Percentiles rank a stretch among this genome's conserved stretches.
These are phyloP conservation scores for Penicillium angulare DNA, from an alignment of 495 filamentous ascomycete genomes.

Conservation along the genomic window DNA sequence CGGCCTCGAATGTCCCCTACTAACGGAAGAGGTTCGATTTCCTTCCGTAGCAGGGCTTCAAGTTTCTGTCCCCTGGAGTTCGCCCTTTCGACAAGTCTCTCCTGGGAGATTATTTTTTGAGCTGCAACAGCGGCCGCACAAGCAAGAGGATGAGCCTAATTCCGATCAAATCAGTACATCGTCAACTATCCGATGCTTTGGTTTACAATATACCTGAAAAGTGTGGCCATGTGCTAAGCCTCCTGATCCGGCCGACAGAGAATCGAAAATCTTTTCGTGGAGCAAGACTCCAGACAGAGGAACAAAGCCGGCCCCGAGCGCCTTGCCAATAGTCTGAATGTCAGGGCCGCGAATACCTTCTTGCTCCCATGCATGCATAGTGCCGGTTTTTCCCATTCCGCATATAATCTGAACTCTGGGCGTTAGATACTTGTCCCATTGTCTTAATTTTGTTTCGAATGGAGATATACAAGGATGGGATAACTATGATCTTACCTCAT, in stretches of 20 bases:
- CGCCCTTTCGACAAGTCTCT: slow-evolving; percentile 55
- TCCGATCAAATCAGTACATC: too few species aligned
- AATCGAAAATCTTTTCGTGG: slow-evolving; percentile 30
- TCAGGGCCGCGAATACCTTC: slow-evolving; percentile 36
- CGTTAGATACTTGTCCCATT: neutral
- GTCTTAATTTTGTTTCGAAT: too few species aligned
- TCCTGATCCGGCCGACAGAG: slow-evolving; percentile 28
- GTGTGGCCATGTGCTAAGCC: slow-evolving; percentile 60
- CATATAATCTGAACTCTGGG: slow-evolving; percentile 41
- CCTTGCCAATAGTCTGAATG: slow-evolving; percentile 43
- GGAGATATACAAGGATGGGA: too few species aligned
- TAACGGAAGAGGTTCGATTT: slow-evolving; percentile 48
- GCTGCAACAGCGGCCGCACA: slow-evolving; percentile 62
- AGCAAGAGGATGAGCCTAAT: slow-evolving; percentile 55
- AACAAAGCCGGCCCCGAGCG: slow-evolving; percentile 37
- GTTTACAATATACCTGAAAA: slow-evolving; percentile 15
- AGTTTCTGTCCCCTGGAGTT: slow-evolving; percentile 49
- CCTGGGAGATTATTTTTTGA: slow-evolving; percentile 55
- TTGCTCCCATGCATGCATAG: slow-evolving; percentile 40
- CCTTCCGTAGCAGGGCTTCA: slow-evolving; percentile 37
- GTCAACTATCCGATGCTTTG: too few species aligned
- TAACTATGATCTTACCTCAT: slow-evolving; percentile 36
- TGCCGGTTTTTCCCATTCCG: slow-evolving; percentile 39
- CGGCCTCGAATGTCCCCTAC: slow-evolving; percentile 65
- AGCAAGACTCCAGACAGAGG: slow-evolving; percentile 38